Percentiles rank a stretch among this genome's conserved stretches.
Conservation (phyloP, 352 stramenopile genomes). For the Phytopythium montanum region DNA sequence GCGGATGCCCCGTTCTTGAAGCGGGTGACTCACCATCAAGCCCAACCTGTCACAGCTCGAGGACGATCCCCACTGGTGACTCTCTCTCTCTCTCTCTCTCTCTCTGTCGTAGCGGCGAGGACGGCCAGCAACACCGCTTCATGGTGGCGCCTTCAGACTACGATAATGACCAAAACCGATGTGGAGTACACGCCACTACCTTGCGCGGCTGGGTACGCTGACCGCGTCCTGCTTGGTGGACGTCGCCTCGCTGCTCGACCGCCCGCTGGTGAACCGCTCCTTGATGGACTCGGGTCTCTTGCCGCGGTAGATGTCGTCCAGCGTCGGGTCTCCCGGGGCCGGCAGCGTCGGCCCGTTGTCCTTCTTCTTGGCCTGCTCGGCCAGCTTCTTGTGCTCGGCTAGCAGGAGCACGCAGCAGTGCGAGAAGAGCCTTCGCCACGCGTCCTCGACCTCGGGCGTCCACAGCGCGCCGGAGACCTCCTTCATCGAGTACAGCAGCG, state of each 20-base stretch:
- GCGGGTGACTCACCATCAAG: not conserved
- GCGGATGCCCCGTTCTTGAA: too few relatives aligned
- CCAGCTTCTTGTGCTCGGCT: conserved; percentile 14
- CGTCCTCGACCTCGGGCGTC: conserved; percentile 34
- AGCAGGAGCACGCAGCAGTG: conserved; percentile 39
- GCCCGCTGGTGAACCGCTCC: conserved; percentile 8
- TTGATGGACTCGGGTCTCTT: conserved; percentile 12
- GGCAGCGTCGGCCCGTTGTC: conserved; percentile 11
- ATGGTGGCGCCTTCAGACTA: not conserved
- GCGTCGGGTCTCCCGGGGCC: conserved; percentile 1
- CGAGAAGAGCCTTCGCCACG: conserved; percentile 36
- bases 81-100: too few relatives aligned
- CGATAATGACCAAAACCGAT: not conserved
- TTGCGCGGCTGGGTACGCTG: not conserved
- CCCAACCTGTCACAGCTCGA: not conserved
- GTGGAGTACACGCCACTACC: not conserved
- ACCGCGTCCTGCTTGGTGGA: not conserved
- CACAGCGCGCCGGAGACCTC: conserved; percentile 32
- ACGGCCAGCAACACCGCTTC: too few relatives aligned
- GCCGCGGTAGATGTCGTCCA: conserved; percentile 12
- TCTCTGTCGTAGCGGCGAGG: too few relatives aligned
- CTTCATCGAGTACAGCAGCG: conserved; percentile 79
- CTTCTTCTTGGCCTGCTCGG: not conserved
- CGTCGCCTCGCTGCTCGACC: not conserved
- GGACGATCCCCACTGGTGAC: too few relatives aligned